A percentile compares a stretch with the other conserved stretches of the same genome.
Evolutionary conservation across 139 green algal genomes (phyloP).

Genomic region (Edaphochlamys debaryana): DNA sequence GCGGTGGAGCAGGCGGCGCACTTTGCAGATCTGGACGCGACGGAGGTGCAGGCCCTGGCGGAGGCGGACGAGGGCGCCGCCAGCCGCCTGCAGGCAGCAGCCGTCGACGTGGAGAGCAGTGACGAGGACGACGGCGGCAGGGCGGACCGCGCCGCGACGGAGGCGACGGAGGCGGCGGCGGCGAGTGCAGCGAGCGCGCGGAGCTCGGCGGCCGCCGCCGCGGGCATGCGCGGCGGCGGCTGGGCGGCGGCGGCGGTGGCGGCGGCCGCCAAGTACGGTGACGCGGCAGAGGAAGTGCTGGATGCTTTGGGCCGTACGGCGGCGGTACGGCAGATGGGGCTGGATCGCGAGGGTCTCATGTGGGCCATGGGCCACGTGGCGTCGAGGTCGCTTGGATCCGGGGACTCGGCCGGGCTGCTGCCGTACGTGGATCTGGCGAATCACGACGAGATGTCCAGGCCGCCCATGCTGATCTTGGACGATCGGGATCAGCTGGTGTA

Average conservation of each 20-base stretch:
- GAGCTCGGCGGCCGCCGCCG: not conserved
- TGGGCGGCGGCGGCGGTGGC: constrained; percentile 22
- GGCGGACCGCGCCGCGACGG: not conserved
- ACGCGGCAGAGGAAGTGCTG: constrained; percentile 15
- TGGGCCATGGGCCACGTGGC: constrained; percentile 41
- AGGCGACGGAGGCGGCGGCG: not conserved
- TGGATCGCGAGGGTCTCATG: constrained; percentile 21
- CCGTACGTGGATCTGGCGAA: constrained; percentile 44
- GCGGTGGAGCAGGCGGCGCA: constrained; percentile 1
- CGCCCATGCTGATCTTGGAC: constrained; percentile 34
- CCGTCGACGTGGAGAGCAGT: not conserved
- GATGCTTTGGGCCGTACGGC: not conserved
- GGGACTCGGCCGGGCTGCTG: constrained; percentile 12
- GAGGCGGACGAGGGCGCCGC: not conserved
- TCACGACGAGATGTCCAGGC: constrained; percentile 23
- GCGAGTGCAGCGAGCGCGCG: no score
- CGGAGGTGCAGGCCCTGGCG: no score
- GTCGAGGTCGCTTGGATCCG: constrained; percentile 17
- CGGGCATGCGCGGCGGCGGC: not conserved
- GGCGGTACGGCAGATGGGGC: not conserved
- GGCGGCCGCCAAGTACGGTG: not conserved
- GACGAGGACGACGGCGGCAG: not conserved
- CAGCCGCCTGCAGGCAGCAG: not conserved
- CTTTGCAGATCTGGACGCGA: no score
- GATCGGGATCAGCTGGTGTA: constrained; percentile 23